Conservation (phyloP, 1,284 basidiomycete genomes). For the Puccinia hordei region DNA sequence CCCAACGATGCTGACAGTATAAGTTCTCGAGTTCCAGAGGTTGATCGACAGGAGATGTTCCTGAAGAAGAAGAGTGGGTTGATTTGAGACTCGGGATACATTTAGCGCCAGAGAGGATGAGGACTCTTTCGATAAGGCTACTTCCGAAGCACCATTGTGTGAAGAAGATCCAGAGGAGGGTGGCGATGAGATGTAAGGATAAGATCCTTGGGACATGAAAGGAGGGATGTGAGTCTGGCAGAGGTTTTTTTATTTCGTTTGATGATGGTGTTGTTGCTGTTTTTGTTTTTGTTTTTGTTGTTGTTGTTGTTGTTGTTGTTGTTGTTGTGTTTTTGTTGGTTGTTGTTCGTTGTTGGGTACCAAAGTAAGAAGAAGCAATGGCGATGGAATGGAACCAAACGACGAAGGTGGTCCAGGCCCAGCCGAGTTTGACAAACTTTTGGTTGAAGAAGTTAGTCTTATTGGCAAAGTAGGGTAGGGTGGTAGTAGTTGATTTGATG, state of each 20-base stretch:
- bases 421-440: slow-evolving; percentile 58
- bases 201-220: slow-evolving; percentile 2
- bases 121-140: slow-evolving; percentile 56
- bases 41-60: background rate
- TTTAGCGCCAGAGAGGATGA: slow-evolving; percentile 56
- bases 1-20: slow-evolving; percentile 42
- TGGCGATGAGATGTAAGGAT: slow-evolving; percentile 10
- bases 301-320: background rate
- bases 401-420: slow-evolving; percentile 58
- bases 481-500: background rate
- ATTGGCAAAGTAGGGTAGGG: slow-evolving; percentile 54
- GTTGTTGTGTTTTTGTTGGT: background rate
- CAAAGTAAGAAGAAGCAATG: slow-evolving; percentile 49
- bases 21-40: slow-evolving; percentile 4
- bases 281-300: background rate
- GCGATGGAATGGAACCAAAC: slow-evolving; percentile 50
- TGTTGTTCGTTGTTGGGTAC: background rate
- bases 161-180: slow-evolving; percentile 52
- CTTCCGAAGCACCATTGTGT: slow-evolving; percentile 59
- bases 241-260: background rate
- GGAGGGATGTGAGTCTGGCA: background rate
- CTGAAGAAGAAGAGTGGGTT: background rate
- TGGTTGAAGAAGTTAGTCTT: slow-evolving; percentile 58
- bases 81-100: slow-evolving; percentile 53
- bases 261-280: background rate